Conservation (phyloP, 768 basidiomycete genomes). For the Mycena amicta region DNA sequence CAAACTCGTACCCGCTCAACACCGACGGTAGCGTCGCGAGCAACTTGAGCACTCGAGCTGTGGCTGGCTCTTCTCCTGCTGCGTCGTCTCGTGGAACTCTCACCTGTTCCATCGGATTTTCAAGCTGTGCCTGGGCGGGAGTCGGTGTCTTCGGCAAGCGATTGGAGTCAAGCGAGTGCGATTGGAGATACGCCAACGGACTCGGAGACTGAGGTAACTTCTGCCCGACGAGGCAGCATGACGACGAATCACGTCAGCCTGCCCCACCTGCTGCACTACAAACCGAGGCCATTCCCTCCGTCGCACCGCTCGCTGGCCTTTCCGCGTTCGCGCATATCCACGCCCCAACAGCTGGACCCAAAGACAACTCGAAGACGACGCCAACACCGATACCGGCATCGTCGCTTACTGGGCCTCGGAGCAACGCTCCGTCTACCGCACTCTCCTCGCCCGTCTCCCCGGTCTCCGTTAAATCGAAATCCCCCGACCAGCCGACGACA, state of each 20-base stretch:
- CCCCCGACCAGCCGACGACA: no score
- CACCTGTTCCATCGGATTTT: no score
- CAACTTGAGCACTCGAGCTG: not conserved
- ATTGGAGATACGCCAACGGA: no score
- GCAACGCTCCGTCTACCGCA: not conserved
- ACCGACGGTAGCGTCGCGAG: no score
- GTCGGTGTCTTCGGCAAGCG: not conserved
- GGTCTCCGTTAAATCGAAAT: no score
- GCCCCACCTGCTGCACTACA: not conserved
- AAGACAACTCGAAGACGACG: not conserved
- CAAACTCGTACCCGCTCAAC: no score
- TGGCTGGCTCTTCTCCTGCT: no score
- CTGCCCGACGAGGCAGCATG: not conserved
- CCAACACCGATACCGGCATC: not conserved
- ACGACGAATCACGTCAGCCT: not conserved
- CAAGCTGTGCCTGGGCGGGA: no score
- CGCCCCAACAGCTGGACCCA: not conserved
- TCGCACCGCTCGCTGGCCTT: not conserved
- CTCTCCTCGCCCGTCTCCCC: no score
- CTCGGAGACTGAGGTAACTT: not conserved
- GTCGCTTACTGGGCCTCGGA: no score
- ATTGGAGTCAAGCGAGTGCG: no score
- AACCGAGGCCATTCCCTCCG: not conserved
- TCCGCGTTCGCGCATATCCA: not conserved
- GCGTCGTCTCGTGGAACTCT: not conserved